Base-by-base conservation (phyloP, 495 filamentous ascomycete species). In the Aspergillus diversus region DNA sequence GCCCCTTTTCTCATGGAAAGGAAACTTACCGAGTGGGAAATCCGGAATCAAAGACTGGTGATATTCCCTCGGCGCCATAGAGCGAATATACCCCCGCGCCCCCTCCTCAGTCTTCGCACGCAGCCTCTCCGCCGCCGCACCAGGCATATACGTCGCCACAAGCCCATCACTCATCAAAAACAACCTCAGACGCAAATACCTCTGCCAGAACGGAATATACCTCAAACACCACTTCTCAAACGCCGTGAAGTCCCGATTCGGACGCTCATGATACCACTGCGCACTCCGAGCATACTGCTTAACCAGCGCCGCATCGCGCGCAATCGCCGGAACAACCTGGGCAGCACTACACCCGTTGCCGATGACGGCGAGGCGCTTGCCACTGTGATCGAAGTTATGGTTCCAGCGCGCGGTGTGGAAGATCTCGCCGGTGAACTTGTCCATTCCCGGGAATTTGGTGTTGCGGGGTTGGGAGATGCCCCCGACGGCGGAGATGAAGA, bases 261-360 rank as follows among this genome's bases (percentile, higher is more conserved):
- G 16, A 3, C 57, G 3, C n/a, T 50, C 32, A n/a, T 48, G 43
- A 1, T 84, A 77, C 85, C 85, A 87, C 32, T 83, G 85, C 3
- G 83, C 81, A 51, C 81, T 80, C 9, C 84, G 68, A 74, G 84
- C 84, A 46, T 86, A 69, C 55, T 87, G 84, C 3, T 78, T 81
- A 0, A 86, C 78, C 11, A 76, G 81, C 59, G 77, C 83, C 4
- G 77, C 83, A 17, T 74, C 69, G 39, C 74, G 60, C 0, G 64
- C 69, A 4, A 80, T 57, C 31, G 46, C 51, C 16, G 77, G 77
- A 5, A 78, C 71, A 39, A 78, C 61, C 52, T 79, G 77, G 13
- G 73, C 73, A 31, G 70, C 73, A 61, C 68, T 78, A 58, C 81
- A 86, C 2, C 83, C 83, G 47, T 83, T 84, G 1, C 83, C 83